Base-by-base conservation (phyloP, 345 rosid genomes). In the Brassica nigra region DNA sequence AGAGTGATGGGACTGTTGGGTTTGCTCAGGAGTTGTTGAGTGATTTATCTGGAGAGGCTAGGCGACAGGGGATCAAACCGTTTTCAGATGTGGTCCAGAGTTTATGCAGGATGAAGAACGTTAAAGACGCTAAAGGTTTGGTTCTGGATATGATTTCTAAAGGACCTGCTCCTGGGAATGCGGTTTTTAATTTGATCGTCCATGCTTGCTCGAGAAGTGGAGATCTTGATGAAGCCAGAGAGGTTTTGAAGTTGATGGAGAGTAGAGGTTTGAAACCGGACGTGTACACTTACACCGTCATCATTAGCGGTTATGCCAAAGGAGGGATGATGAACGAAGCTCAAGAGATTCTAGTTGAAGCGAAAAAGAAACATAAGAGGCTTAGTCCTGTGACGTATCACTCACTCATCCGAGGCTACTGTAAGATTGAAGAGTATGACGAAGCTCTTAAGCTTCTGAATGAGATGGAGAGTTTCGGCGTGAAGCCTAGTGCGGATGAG, bases 91-190 rank as follows among this genome's bases (percentile, higher is more conserved):
- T 92, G 36, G 37, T 92, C 67, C 72, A 84, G 12, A 88, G 94
- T 68, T 76, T 95, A 59, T 95, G 94, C 84, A 87, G 89, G 87
- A 83, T 76, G 73, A 85, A 85, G 66, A 87, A 91, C 58, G 81
- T 88, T 27, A 85, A 83, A 69, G 91, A 84, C 49, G 91, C 97
- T 14, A 87, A 82, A 62, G 52, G 71, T 59, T 81, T 92, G 80
- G 86, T 95, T 70, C 31, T 66, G 36, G 89, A 83, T 86, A 91
- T 95, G 99, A 83, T 92, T 39, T 83, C 81, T 12, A 84, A 85
- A 27, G 95, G 97, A 8, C 97, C 97, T 20, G 85, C 88, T 68
- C 97, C 97, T 23, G 97, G 97, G 61, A 91, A 87, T 78, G 94
- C 91, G 0, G 89, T 88, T 73, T 91, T 94, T 28, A 94, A 94